phyloP scores from a whole-genome alignment of 371 early-diverging fungal species.

The Haplosporangium sp. region DNA sequence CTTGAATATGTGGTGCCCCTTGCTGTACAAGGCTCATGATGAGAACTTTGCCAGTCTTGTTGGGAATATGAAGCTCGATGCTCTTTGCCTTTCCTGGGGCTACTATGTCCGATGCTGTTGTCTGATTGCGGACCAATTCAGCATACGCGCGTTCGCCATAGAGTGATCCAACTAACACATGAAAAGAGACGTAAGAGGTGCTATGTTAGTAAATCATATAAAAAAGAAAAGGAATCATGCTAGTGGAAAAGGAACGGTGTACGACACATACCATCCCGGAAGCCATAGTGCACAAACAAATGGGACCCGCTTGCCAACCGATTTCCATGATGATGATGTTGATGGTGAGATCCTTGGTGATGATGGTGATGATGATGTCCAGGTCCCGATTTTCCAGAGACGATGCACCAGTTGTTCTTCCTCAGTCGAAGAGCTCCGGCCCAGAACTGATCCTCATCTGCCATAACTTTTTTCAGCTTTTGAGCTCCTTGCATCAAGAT shows the following conservation, averaged over 20 bases:
- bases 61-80: slow-evolving; percentile 47
- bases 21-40: slow-evolving; percentile 40
- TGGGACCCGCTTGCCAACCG: slow-evolving; percentile 37
- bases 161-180: slow-evolving; percentile 58
- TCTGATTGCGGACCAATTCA: slow-evolving; percentile 30
- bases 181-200: neutral
- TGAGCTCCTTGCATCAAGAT: slow-evolving; percentile 67
- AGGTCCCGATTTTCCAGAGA: slow-evolving; percentile 56
- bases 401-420: slow-evolving; percentile 75
- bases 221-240: neutral
- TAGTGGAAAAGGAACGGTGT: neutral
- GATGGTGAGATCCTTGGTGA: slow-evolving; percentile 3
- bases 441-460: slow-evolving; percentile 77
- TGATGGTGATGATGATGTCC: slow-evolving; percentile 29
- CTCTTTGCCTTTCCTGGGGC: slow-evolving; percentile 23
- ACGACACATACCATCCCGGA: slow-evolving; percentile 61
- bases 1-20: slow-evolving; percentile 27
- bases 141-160: slow-evolving; percentile 56
- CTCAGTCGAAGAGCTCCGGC: slow-evolving; percentile 71
- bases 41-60: slow-evolving; percentile 38
- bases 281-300: slow-evolving; percentile 68
- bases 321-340: slow-evolving; percentile 11
- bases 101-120: slow-evolving; percentile 8
- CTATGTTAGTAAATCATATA: neutral
- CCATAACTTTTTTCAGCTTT: slow-evolving; percentile 60